Percentiles rank a stretch among this genome's conserved stretches.
Evolutionary conservation across 176 grass and related monocot species (phyloP).

Genomic region (Carex littledalei): DNA sequence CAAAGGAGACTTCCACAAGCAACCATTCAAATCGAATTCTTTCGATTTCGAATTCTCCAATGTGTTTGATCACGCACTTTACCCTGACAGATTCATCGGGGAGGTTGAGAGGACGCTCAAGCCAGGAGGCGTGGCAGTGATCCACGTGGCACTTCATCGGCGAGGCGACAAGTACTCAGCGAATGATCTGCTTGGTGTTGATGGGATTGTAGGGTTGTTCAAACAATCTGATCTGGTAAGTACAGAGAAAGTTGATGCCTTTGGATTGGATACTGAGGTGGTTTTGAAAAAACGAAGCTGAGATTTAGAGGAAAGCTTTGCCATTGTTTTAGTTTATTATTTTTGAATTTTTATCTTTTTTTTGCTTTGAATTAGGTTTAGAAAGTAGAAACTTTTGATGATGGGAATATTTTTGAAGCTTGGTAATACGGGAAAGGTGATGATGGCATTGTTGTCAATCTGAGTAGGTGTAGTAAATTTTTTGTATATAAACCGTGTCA

Average conservation of each 20-base stretch:
- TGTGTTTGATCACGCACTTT: slow-evolving; percentile 91
- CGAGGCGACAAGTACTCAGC: slow-evolving; percentile 89
- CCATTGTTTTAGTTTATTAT: background rate
- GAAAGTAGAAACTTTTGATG: background rate
- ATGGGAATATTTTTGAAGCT: background rate
- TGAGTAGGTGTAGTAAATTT: background rate
- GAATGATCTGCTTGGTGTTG: slow-evolving; percentile 59
- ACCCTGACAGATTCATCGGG: slow-evolving; percentile 58
- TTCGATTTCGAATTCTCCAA: slow-evolving; percentile 99
- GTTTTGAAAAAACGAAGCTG: slow-evolving; percentile 46
- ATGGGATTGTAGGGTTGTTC: slow-evolving; percentile 52
- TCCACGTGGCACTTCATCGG: slow-evolving; percentile 71
- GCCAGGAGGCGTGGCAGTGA: slow-evolving; percentile 53
- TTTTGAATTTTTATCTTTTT: background rate
- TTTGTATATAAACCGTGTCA: background rate
- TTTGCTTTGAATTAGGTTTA: background rate
- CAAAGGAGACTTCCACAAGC: slow-evolving; percentile 69
- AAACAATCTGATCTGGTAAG: slow-evolving; percentile 39
- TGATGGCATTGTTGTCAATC: background rate
- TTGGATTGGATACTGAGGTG: slow-evolving; percentile 90
- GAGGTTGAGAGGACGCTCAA: slow-evolving; percentile 82
- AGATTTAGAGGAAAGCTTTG: slow-evolving; percentile 9
- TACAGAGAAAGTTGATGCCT: slow-evolving; percentile 66
- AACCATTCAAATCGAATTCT: slow-evolving; percentile 45
- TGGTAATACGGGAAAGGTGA: background rate